These are phyloP conservation scores for Pythium insidiosum DNA, from an alignment of 352 stramenopile genomes.

Conservation along the genomic window DNA sequence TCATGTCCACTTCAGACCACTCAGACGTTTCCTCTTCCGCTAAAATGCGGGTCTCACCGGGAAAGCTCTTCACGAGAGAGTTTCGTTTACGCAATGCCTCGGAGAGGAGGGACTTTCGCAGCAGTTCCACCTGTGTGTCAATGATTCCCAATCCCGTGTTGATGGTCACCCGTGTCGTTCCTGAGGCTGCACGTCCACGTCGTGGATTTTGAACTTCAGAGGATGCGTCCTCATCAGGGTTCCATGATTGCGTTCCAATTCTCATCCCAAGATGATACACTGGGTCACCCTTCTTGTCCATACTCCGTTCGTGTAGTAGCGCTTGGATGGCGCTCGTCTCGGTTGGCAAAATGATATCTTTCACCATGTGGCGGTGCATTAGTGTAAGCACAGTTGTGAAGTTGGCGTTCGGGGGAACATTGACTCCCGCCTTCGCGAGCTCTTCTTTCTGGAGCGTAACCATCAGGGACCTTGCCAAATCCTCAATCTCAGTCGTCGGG, in stretches of 20 bases:
- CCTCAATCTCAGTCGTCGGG: conserved; percentile 43
- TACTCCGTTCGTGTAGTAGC: conserved; percentile 31
- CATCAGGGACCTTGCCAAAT: conserved; percentile 41
- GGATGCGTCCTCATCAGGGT: conserved; percentile 6
- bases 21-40: conserved; percentile 32
- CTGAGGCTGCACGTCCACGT: neutral
- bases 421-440: conserved; percentile 25
- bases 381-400: conserved; percentile 36
- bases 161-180: conserved; percentile 7
- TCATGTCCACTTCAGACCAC: conserved; percentile 51
- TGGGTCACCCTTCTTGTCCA: conserved; percentile 54
- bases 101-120: conserved; percentile 52
- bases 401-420: conserved; percentile 38
- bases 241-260: conserved; percentile 40
- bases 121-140: conserved; percentile 53
- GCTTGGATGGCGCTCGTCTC: conserved; percentile 33
- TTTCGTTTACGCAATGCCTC: conserved; percentile 65
- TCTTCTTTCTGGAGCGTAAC: conserved; percentile 58
- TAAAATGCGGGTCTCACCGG: conserved; percentile 36
- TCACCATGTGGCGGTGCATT: conserved; percentile 48
- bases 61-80: conserved; percentile 61
- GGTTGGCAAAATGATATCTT: conserved; percentile 34
- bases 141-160: conserved; percentile 51
- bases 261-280: conserved; percentile 52
- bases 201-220: too few relatives aligned